Percentiles rank a stretch among this genome's conserved stretches.
Evolutionary conservation across 495 filamentous ascomycete species (phyloP).

Genomic region (Penicillium atrosanguineum): DNA sequence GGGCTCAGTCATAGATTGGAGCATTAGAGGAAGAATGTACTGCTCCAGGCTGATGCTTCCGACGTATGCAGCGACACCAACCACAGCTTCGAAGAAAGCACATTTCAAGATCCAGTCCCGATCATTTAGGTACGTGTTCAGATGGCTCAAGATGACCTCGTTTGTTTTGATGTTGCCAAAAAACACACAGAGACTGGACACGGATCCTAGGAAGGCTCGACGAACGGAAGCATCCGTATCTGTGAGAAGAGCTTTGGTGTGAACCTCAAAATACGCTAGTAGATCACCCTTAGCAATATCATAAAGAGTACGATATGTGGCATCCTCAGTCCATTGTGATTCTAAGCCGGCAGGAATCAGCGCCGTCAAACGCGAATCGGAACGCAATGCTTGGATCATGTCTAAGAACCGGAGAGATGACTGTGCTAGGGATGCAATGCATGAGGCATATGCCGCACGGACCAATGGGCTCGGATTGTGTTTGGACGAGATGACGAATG

Average conservation of each 20-base stretch:
- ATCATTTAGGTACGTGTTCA: constrained; percentile 98
- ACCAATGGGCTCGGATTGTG: constrained; percentile 65
- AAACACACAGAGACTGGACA: constrained; percentile 89
- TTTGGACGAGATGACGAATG: constrained; percentile 58
- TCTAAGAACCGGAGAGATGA: constrained; percentile 83
- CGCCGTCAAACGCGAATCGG: constrained; percentile 76
- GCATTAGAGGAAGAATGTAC: constrained; percentile 94
- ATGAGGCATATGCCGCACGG: constrained; percentile 87
- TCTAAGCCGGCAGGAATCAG: constrained; percentile 67
- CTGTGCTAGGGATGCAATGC: constrained; percentile 87
- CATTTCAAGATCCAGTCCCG: constrained; percentile 95
- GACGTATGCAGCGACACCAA: constrained; percentile 87
- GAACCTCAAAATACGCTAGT: constrained; percentile 73
- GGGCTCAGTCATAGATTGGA: constrained; percentile 91
- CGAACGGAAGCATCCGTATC: constrained; percentile 86
- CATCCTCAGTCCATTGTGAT: constrained; percentile 64
- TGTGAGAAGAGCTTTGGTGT: constrained; percentile 86
- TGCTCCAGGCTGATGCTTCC: constrained; percentile 87
- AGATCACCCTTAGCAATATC: constrained; percentile 79
- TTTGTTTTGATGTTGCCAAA: constrained; percentile 87
- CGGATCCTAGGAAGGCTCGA: constrained; percentile 89
- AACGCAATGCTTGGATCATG: constrained; percentile 82
- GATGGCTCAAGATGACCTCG: constrained; percentile 89
- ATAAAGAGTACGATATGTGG: constrained; percentile 74
- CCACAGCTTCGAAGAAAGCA: constrained; percentile 93